Base-by-base conservation (phyloP, 495 filamentous ascomycete species). In the Gamarada debralockiae region DNA sequence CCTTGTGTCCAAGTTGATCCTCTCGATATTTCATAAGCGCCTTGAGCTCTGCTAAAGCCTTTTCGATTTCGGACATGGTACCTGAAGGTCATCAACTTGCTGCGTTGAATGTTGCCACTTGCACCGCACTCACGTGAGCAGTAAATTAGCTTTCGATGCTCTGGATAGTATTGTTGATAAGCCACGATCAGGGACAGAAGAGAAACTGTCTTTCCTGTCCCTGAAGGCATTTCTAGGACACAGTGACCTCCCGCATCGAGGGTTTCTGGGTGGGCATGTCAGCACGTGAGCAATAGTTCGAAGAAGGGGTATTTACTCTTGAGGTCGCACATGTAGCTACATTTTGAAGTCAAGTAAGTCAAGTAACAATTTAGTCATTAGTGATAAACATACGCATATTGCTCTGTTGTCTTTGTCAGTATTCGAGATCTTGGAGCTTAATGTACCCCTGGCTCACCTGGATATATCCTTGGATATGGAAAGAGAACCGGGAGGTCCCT, bases 151-250 rank as follows among this genome's bases (percentile, higher is more conserved):
- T 97, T 97, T 34, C 93, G 75, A 56, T 92, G 87, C 65, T 93
- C 89, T 3, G 90, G 86, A 53, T 90, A 91, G 63, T 90, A 85
- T 65, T 90, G 85, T 67, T 97, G 95, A 62, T 97, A 97, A 44
- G 93, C 91, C 42, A 99, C 83, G 58, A 99, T 99, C 58, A 99
- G 77, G 0, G 93, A 96, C 21, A 99, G 76, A 0, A 99, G 76
- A 2, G 93, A 96, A 18, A 99, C 87, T 0, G 93, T 99, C 74
- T 99, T 99, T 44, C 93, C 93, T 23, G 93, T 99, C n/a, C 93
- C 93, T 49, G 93, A 99, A 74, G 93, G 93, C 93, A 99, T 99
- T 72, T 99, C 93, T 64, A 99, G 73, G n/a, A 99, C 92, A 70
- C 91, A 95, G 73, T 97, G 90, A 54, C 95, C 95, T 52, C 86